phyloP scores from a whole-genome alignment of 345 rosid genomes.

The Erysimum cheiranthoides region DNA sequence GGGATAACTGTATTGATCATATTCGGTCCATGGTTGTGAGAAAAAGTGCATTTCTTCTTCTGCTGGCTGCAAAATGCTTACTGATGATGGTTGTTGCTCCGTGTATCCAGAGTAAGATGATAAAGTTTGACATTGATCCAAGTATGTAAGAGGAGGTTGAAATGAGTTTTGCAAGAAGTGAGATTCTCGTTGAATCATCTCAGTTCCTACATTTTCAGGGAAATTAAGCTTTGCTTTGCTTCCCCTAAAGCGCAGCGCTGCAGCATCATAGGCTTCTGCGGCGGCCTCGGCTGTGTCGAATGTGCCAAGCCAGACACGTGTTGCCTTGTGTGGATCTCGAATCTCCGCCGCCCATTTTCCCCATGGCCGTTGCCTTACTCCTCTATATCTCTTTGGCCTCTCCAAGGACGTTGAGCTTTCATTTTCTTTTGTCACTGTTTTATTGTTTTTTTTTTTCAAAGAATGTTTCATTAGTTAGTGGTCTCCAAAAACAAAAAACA shows the following conservation, averaged over 20 bases:
- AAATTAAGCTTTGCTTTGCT: slow-evolving; percentile 64
- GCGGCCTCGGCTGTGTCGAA: slow-evolving; percentile 87
- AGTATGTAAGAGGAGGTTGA: not conserved
- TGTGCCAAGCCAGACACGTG: slow-evolving; percentile 85
- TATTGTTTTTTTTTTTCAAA: too few species aligned
- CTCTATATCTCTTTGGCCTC: slow-evolving; percentile 70
- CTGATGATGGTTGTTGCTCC: slow-evolving; percentile 10
- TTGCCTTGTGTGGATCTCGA: slow-evolving; percentile 81
- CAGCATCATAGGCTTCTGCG: slow-evolving; percentile 81
- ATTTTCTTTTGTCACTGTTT: not conserved
- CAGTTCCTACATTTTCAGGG: slow-evolving; percentile 30
- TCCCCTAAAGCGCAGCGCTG: slow-evolving; percentile 78
- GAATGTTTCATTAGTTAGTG: not conserved
- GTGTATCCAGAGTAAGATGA: not conserved
- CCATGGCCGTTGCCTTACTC: slow-evolving; percentile 55
- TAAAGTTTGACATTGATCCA: slow-evolving; percentile 16
- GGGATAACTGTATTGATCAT: not conserved
- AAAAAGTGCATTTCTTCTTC: not conserved
- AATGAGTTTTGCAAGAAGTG: not conserved
- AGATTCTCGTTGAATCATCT: not conserved
- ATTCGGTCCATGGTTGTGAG: slow-evolving; percentile 1
- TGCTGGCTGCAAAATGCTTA: not conserved
- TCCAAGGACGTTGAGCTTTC: slow-evolving; percentile 32
- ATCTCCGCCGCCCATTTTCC: slow-evolving; percentile 41
- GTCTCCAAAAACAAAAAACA: not conserved